These are phyloP conservation scores for Populus hybrid DNA, from an alignment of 441 rosid species.

Conservation along the genomic window DNA sequence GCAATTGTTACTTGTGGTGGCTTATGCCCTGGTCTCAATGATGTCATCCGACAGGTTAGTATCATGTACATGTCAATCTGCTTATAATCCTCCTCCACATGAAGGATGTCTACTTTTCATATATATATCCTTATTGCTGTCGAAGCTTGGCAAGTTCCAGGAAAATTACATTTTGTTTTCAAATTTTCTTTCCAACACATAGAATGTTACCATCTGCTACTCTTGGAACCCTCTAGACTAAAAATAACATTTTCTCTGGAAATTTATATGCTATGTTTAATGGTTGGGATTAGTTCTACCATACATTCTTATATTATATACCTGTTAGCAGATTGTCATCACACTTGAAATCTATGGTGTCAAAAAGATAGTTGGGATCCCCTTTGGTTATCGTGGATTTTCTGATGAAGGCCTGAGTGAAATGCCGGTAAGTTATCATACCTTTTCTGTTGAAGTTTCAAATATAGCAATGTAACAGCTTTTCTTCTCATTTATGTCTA, in stretches of 20 bases:
- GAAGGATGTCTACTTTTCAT: not conserved
- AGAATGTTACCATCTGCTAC: not conserved
- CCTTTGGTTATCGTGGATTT: slow-evolving; percentile 94
- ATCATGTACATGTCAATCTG: slow-evolving; percentile 14
- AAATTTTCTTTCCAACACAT: not conserved
- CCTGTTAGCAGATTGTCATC: slow-evolving; percentile 79
- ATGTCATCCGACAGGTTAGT: slow-evolving; percentile 90
- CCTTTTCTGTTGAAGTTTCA: slow-evolving; percentile 5
- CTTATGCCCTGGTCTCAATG: slow-evolving; percentile 97
- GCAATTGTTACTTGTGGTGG: slow-evolving; percentile 98
- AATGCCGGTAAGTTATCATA: slow-evolving; percentile 57
- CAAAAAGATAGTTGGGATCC: slow-evolving; percentile 91
- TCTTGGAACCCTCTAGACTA: not conserved
- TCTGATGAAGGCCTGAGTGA: slow-evolving; percentile 63
- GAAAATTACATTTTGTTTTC: not conserved
- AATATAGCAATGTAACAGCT: not conserved
- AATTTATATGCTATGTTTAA: not conserved
- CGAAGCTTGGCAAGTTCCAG: not conserved
- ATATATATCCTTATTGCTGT: not conserved
- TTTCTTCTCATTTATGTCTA: not conserved
- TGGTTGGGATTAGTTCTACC: slow-evolving; percentile 12
- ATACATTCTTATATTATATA: slow-evolving; percentile 10
- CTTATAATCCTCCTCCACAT: slow-evolving; percentile 3
- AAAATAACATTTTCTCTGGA: not conserved
- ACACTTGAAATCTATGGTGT: slow-evolving; percentile 98